A percentile compares a stretch with the other conserved stretches of the same genome.
Conservation (phyloP, 2,329 filamentous ascomycete species). For the Aureobasidium melanogenum region DNA sequence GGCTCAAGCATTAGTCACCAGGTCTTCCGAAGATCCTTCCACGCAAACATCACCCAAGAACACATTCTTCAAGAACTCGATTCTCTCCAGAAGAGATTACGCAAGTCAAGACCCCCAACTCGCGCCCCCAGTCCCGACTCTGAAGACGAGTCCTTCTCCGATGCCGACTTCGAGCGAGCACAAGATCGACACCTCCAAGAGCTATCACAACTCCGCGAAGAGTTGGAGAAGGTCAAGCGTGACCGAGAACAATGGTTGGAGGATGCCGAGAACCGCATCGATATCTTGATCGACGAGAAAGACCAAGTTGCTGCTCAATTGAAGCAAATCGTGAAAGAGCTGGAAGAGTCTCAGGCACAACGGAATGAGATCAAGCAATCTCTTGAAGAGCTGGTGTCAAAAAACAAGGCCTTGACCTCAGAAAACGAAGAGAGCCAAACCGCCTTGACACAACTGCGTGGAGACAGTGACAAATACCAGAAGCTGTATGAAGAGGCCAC, state of each 20-base stretch:
- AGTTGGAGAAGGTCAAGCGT: slow-evolving; percentile 18
- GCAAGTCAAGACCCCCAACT: background rate
- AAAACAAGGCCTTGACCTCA: background rate
- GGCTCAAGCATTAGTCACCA: slow-evolving; percentile 14
- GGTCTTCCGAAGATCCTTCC: slow-evolving; percentile 15
- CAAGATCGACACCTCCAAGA: slow-evolving; percentile 13
- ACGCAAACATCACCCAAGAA: slow-evolving; percentile 13
- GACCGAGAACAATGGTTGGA: slow-evolving; percentile 27
- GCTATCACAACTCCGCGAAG: slow-evolving; percentile 10
- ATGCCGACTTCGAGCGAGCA: slow-evolving; percentile 2
- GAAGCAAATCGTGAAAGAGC: slow-evolving; percentile 11
- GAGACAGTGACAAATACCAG: background rate
- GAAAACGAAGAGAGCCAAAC: background rate
- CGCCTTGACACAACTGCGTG: background rate
- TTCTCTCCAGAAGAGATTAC: slow-evolving; percentile 13
- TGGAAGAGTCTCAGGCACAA: slow-evolving; percentile 16
- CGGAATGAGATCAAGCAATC: slow-evolving; percentile 15
- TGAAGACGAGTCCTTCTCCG: slow-evolving; percentile 11
- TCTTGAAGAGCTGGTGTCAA: background rate
- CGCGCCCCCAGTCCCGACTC: slow-evolving; percentile 2
- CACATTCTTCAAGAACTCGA: slow-evolving; percentile 17
- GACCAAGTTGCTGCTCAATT: slow-evolving; percentile 19
- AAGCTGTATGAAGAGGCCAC: slow-evolving; percentile 3
- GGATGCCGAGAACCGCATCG: slow-evolving; percentile 25
- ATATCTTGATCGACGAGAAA: slow-evolving; percentile 24